phyloP scores from a whole-genome alignment of 2,329 filamentous ascomycete species.

The Colletotrichum sublineola region DNA sequence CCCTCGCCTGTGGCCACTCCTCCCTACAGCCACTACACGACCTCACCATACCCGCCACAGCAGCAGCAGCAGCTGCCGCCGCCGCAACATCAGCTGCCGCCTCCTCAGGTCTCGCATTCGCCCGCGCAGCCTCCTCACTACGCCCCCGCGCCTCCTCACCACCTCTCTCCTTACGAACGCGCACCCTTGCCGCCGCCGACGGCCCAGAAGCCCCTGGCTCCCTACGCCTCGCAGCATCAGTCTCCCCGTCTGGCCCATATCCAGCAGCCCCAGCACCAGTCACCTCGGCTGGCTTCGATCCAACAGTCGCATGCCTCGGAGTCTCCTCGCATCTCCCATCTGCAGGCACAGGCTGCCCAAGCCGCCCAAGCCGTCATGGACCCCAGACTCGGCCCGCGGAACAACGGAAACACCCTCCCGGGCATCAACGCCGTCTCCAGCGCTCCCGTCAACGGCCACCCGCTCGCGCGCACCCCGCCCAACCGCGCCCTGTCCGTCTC shows the following conservation, averaged over 20 bases:
- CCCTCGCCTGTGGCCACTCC: conserved; percentile 69
- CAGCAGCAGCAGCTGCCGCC: conserved; percentile 39
- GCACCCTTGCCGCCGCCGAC: conserved; percentile 55
- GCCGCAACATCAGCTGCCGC: conserved; percentile 36
- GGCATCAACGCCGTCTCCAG: conserved; percentile 33
- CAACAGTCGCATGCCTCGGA: conserved; percentile 46
- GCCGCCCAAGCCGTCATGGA: conserved; percentile 53
- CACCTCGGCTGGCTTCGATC: conserved; percentile 45
- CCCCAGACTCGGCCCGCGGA: conserved; percentile 53
- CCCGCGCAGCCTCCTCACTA: conserved; percentile 50
- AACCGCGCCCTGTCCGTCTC: conserved; percentile 62
- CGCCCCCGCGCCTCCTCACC: conserved; percentile 43
- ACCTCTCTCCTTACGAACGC: conserved; percentile 51
- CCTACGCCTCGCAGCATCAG: conserved; percentile 51
- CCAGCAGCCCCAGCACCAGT: conserved; percentile 43
- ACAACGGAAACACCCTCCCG: conserved; percentile 60
- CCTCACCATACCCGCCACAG: conserved; percentile 52
- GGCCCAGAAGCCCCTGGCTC: conserved; percentile 47
- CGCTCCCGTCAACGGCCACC: conserved; percentile 53
- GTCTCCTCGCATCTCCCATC: conserved; percentile 60
- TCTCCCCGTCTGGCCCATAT: conserved; percentile 48
- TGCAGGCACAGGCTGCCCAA: conserved; percentile 59
- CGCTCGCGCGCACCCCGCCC: conserved; percentile 56
- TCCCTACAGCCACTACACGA: conserved; percentile 63
- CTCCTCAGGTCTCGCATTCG: conserved; percentile 45